Base-by-base conservation (phyloP, 2,329 filamentous ascomycete genomes). In the Juglanconis juglandina region DNA sequence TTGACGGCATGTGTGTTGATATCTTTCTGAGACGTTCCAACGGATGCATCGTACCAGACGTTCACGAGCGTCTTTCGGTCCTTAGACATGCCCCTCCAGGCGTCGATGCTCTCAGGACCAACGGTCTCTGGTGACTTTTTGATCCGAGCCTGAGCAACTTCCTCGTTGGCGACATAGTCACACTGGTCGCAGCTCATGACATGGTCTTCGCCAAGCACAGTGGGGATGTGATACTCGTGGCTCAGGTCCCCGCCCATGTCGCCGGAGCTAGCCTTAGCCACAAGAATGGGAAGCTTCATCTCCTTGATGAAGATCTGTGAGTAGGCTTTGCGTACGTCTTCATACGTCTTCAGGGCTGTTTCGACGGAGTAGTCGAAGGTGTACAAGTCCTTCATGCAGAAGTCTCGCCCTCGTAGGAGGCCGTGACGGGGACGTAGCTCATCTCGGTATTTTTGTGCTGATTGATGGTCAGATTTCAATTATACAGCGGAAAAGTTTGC, bases 361-460 rank as follows among this genome's bases (percentile, higher is more conserved):
- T 83, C 76, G 0, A 80, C 72, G 4, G 82, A 88, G 41, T 81
- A 77, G 70, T 99, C 95, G 70, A 99, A 99, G 0, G 93, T 97
- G 72, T 99, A 99, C 1, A 99, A 82, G 73, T 99, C 95, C 74
- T 99, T 99, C 95, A 99, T 99, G 67, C 92, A 77, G 68, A 99
- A 99, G 70, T 99, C 95, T 63, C 92, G 87, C 1, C 91, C 90
- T 9, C 95, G 87, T 8, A 99, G 79, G 2, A 99, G 80, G 11
- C 95, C 95, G 67, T 96, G 91, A 37, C 95, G 85, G 24, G 95
- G 95, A 33, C 95, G 84, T 59, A 89, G 84, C 75, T 99, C 95
- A 76, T 99, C 95, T 53, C 95, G 87, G 70, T 98, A 99, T 74
- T 99, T 99, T 51, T 94, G 85, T 35, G 91, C 89, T 91, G 63